phyloP scores from a whole-genome alignment of 192 early-diverging fungal species.

The Entomortierella lignicola region DNA sequence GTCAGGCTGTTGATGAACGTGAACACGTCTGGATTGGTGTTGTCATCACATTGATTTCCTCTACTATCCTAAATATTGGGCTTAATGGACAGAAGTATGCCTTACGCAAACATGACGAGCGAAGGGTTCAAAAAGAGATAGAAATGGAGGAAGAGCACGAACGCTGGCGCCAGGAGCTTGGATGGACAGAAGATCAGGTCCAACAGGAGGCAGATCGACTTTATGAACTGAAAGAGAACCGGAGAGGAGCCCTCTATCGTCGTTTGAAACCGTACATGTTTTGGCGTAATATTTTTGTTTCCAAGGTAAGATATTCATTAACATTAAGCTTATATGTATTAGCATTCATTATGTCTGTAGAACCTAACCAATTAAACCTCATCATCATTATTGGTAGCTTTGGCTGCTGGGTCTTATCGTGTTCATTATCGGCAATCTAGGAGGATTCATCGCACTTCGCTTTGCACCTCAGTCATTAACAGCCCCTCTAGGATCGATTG shows the following conservation, averaged over 20 bases:
- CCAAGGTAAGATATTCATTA: conserved; percentile 26
- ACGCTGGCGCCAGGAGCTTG: conserved; percentile 44
- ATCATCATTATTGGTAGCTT: conserved; percentile 17
- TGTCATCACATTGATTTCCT: conserved; percentile 73
- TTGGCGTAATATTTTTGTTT: conserved; percentile 55
- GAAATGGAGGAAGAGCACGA: conserved; percentile 53
- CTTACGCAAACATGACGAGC: conserved; percentile 72
- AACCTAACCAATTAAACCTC: no score
- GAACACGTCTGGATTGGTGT: conserved; percentile 80
- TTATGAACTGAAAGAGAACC: conserved; percentile 35
- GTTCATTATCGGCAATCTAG: conserved; percentile 77
- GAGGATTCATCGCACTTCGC: conserved; percentile 79
- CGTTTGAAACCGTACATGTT: conserved; percentile 55
- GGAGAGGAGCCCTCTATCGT: conserved; percentile 29
- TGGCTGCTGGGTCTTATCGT: conserved; percentile 79
- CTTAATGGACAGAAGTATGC: conserved; percentile 86
- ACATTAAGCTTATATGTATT: not conserved
- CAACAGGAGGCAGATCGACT: conserved; percentile 28
- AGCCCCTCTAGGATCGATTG: conserved; percentile 81
- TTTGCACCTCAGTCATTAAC: conserved; percentile 87
- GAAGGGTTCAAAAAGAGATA: conserved; percentile 39
- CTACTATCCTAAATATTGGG: conserved; percentile 78
- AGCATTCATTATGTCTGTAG: not conserved
- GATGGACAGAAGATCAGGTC: conserved; percentile 51
- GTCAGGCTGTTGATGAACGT: conserved; percentile 60